These are phyloP conservation scores for Emiliania huxleyi DNA, from an alignment of 78 protist genomes.

Conservation along the genomic window DNA sequence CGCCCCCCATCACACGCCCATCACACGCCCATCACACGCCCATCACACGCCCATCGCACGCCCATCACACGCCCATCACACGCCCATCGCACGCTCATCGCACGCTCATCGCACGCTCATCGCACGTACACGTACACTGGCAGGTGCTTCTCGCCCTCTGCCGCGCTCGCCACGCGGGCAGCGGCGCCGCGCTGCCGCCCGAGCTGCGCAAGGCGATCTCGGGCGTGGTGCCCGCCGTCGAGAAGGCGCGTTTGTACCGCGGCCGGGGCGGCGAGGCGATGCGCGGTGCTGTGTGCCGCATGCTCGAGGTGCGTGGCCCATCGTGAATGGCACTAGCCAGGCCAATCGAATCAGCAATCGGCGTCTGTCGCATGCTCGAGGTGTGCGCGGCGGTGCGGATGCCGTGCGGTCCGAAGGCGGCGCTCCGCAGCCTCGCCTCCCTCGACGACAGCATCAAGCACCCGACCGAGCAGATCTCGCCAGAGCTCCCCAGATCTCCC, in stretches of 20 bases:
- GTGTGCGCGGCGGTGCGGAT: not conserved
- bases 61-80: no score
- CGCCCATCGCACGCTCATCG: no score
- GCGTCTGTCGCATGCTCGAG: conserved; percentile 26
- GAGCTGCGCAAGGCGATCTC: not conserved
- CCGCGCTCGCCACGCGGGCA: not conserved
- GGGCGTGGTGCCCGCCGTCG: conserved; percentile 50
- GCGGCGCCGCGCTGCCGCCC: not conserved
- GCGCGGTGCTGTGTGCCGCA: conserved; percentile 44
- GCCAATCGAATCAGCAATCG: no score
- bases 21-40: no score
- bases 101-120: no score
- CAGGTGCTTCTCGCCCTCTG: conserved; percentile 45
- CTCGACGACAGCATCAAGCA: conserved; percentile 24
- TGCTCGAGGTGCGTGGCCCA: no score
- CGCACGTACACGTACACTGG: no score
- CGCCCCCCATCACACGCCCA: no score
- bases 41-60: no score
- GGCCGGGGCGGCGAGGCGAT: conserved; percentile 60
- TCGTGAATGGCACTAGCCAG: no score
- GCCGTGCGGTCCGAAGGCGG: not conserved
- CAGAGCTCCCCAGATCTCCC: no score
- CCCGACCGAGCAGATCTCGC: conserved; percentile 31
- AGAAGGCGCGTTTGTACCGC: conserved; percentile 76
- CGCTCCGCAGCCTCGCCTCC: not conserved